Conservation (phyloP, 1,139 yeast genomes). For the Kodamaea sp. region DNA sequence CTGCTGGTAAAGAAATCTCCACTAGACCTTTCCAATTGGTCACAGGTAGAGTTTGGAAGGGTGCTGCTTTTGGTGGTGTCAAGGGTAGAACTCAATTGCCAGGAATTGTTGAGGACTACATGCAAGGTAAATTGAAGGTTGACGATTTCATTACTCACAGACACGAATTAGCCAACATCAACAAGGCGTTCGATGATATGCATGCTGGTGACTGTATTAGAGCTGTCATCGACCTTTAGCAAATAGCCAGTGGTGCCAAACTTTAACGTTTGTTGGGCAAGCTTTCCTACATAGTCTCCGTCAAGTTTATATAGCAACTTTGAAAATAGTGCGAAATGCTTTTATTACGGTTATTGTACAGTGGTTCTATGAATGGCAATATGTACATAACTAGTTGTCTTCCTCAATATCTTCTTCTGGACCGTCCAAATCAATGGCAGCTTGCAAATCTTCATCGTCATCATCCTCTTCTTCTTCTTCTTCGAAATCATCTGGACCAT, state of each 20-base stretch:
- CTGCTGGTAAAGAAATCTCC: constrained; percentile 94
- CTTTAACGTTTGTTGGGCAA: too few species aligned
- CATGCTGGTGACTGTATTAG: constrained; percentile 92
- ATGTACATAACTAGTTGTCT: too few species aligned
- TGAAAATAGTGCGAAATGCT: background rate
- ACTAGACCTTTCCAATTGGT: constrained; percentile 99
- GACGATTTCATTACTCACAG: constrained; percentile 95
- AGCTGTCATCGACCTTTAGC: constrained; percentile 67
- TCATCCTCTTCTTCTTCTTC: constrained; percentile 20
- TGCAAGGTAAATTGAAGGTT: constrained; percentile 81
- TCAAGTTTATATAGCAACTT: too few species aligned
- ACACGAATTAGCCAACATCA: constrained; percentile 74
- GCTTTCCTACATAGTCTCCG: too few species aligned
- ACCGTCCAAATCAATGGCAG: constrained; percentile 19
- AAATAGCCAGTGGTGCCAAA: constrained; percentile 5
- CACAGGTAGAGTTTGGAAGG: constrained; percentile 98
- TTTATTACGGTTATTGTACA: constrained; percentile 1
- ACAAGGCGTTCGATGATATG: constrained; percentile 91
- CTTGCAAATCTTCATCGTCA: constrained; percentile 19
- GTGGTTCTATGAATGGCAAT: background rate
- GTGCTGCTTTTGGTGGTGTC: constrained; percentile 98
- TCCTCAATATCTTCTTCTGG: constrained; percentile 32
- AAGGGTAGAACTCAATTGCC: constrained; percentile 97
- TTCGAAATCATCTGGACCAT: constrained; percentile 21
- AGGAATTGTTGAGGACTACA: constrained; percentile 81